These are phyloP conservation scores for Plasmodium berghei DNA, from an alignment of 169 alveolate species.

Conservation along the genomic window DNA sequence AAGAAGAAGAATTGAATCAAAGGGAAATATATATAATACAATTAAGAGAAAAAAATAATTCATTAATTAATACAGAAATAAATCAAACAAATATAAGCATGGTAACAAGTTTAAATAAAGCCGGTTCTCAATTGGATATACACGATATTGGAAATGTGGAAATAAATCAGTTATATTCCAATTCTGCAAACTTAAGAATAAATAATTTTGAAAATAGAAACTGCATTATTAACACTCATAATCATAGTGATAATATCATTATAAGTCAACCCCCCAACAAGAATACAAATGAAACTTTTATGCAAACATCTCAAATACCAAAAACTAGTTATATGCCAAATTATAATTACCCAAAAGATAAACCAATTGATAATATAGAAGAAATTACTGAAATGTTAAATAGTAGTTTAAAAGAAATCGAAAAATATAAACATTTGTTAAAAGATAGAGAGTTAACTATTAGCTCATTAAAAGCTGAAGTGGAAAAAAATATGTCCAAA, in stretches of 20 bases:
- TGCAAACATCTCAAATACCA: not conserved
- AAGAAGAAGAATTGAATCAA: slow-evolving; percentile 50
- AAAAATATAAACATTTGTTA: slow-evolving; percentile 26
- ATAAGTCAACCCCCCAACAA: not conserved
- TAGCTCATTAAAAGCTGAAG: slow-evolving; percentile 22
- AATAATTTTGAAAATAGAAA: not conserved
- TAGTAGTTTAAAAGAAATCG: slow-evolving; percentile 34
- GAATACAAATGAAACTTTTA: not conserved
- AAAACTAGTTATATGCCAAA: not conserved
- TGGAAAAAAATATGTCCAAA: slow-evolving; percentile 22
- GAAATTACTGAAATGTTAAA: slow-evolving; percentile 17
- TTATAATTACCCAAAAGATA: not conserved
- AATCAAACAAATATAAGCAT: not conserved
- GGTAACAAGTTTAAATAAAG: not conserved
- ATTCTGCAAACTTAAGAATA: not conserved
- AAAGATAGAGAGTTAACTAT: slow-evolving; percentile 53
- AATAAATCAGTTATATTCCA: not conserved
- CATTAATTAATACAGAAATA: not conserved
- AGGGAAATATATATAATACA: slow-evolving; percentile 21
- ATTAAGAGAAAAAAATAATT: not conserved
- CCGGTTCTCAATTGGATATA: not conserved
- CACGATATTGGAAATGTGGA: not conserved
- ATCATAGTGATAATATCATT: not conserved
- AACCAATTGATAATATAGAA: not conserved
- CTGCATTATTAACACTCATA: not conserved